Conservation (phyloP, 2,329 filamentous ascomycete species). For the Ascocoryne sarcoides region DNA sequence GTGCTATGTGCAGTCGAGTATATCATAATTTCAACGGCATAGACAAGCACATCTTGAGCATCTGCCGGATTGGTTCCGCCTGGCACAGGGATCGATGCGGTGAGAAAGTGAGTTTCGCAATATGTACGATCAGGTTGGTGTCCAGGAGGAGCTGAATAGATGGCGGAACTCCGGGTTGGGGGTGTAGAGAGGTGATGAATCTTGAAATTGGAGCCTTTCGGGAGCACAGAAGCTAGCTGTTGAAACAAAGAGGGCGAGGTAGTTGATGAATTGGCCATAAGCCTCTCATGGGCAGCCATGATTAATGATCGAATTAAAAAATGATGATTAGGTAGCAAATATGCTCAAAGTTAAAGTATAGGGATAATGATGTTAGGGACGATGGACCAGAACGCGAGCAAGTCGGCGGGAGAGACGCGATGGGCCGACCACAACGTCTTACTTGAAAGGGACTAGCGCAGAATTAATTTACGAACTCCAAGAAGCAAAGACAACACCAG, state of each 20-base stretch:
- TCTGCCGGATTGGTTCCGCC: conserved; percentile 18
- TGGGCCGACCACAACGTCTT: conserved; percentile 1
- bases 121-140: conserved; percentile 68
- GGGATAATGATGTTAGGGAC: no score
- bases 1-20: conserved; percentile 75
- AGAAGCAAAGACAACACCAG: no score
- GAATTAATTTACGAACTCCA: conserved; percentile 15
- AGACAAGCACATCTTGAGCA: conserved; percentile 49
- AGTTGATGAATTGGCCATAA: conserved; percentile 16
- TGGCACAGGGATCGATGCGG: conserved; percentile 39
- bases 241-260: conserved; percentile 21
- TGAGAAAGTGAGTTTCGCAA: conserved; percentile 75
- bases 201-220: conserved; percentile 49
- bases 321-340: no score
- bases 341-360: conserved; percentile 4
- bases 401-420: conserved; percentile 16
- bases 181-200: conserved; percentile 84
- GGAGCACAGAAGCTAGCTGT: conserved; percentile 34
- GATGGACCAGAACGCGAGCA: no score
- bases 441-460: conserved; percentile 13
- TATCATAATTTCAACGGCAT: conserved; percentile 80
- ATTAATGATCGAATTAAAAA: no score
- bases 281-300: conserved; percentile 25
- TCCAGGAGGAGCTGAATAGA: conserved; percentile 72
- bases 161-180: conserved; percentile 61